Percentiles rank a stretch among this genome's conserved stretches.
Conservation (phyloP, 2,329 filamentous ascomycete genomes). For the Curvularia spicifera region DNA sequence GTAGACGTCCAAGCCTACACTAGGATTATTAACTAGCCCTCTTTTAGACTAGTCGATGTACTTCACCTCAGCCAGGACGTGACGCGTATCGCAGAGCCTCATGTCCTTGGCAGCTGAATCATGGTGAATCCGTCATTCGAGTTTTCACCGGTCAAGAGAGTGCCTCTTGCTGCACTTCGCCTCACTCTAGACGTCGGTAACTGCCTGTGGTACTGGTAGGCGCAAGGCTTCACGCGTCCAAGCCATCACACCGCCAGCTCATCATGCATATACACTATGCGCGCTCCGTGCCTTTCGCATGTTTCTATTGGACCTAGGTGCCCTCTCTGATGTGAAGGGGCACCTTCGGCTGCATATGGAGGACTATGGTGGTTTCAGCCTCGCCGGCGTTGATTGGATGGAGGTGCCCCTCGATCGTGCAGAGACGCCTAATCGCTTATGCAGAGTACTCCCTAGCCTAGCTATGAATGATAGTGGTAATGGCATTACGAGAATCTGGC, state of each 20-base stretch:
- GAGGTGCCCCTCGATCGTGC: conserved; percentile 1
- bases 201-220: neutral
- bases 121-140: neutral
- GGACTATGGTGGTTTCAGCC: neutral
- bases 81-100: neutral
- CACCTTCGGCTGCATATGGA: neutral
- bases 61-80: neutral
- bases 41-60: neutral
- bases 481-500: neutral
- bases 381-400: neutral
- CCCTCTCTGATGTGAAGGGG: neutral
- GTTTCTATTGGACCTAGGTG: neutral
- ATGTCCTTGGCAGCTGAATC: neutral
- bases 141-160: neutral
- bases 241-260: conserved; percentile 12
- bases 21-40: neutral
- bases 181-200: neutral
- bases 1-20: neutral
- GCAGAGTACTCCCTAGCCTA: neutral
- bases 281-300: neutral
- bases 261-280: neutral
- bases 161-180: neutral
- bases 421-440: neutral
- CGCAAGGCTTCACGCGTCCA: neutral
- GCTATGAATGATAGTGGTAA: neutral